These are phyloP conservation scores for Neospermospora avenae DNA, from an alignment of 2,329 filamentous ascomycete genomes.

Conservation along the genomic window DNA sequence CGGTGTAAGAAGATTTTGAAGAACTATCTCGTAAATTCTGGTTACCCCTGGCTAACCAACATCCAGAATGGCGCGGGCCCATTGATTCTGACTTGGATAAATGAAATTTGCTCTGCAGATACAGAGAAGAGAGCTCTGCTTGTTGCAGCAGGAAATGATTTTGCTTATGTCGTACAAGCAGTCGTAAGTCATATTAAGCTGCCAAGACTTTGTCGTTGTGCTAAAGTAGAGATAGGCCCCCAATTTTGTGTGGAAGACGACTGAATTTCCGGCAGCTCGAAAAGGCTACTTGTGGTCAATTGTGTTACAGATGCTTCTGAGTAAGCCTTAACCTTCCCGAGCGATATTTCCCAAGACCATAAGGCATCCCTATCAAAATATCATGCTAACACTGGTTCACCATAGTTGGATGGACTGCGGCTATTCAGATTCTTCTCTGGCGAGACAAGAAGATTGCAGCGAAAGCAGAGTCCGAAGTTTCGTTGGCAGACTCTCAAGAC, in stretches of 20 bases:
- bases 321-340: constrained; percentile 27
- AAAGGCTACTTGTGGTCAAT: constrained; percentile 40
- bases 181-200: constrained; percentile 27
- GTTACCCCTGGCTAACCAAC: background rate
- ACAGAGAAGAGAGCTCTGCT: constrained; percentile 67
- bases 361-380: background rate
- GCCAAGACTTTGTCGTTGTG: background rate
- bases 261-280: constrained; percentile 37
- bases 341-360: background rate
- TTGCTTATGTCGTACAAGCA: constrained; percentile 66
- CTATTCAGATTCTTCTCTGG: constrained; percentile 35
- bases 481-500: background rate
- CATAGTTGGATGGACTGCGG: constrained; percentile 30
- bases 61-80: constrained; percentile 37
- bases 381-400: background rate
- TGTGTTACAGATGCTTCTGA: constrained; percentile 35
- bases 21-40: background rate
- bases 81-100: constrained; percentile 45
- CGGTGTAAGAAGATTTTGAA: constrained; percentile 30
- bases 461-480: background rate
- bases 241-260: constrained; percentile 43
- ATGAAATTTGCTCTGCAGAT: constrained; percentile 52
- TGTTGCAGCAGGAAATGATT: constrained; percentile 63
- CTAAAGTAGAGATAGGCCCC: constrained; percentile 28
- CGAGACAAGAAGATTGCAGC: constrained; percentile 23